These are phyloP conservation scores for Dryas integrifolia DNA, from an alignment of 331 rosid genomes.

Conservation along the genomic window DNA sequence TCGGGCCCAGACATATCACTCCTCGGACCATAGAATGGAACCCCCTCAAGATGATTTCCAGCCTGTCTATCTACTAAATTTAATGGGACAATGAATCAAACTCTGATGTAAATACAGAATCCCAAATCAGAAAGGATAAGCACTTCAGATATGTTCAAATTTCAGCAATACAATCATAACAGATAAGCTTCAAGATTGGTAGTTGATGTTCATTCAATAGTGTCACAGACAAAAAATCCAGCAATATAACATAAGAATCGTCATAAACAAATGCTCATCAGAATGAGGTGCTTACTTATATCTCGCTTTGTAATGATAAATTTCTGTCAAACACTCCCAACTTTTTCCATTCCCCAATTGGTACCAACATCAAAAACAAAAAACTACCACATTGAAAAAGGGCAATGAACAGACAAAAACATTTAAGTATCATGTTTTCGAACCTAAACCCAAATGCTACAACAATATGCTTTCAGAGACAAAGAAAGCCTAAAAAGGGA, in stretches of 20 bases:
- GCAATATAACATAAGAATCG: conserved; percentile 9
- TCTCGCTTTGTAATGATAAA: conserved; percentile 3
- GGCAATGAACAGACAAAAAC: not conserved
- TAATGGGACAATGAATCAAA: conserved; percentile 36
- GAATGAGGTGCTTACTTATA: conserved; percentile 10
- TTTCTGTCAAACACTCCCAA: conserved; percentile 17
- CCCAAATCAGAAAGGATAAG: conserved; percentile 6
- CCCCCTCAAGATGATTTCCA: conserved; percentile 82
- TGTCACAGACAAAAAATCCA: conserved; percentile 3
- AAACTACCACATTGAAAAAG: not conserved
- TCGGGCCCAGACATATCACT: conserved; percentile 69
- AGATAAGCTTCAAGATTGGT: not conserved
- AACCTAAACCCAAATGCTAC: conserved; percentile 9
- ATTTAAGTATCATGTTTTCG: not conserved
- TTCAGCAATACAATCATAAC: conserved; percentile 17
- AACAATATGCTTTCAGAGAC: not conserved
- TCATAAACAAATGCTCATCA: conserved; percentile 27
- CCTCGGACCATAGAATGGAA: conserved; percentile 82
- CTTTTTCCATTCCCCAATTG: conserved; percentile 17
- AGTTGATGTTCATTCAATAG: conserved; percentile 1
- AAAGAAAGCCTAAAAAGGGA: not conserved
- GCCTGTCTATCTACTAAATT: conserved; percentile 62
- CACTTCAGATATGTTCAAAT: conserved; percentile 13
- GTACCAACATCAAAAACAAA: not conserved
- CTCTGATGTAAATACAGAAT: conserved; percentile 17